Percentiles rank a stretch among this genome's conserved stretches.
phyloP scores from a whole-genome alignment of 495 filamentous ascomycete genomes.

The Daldinia caldariorum region DNA sequence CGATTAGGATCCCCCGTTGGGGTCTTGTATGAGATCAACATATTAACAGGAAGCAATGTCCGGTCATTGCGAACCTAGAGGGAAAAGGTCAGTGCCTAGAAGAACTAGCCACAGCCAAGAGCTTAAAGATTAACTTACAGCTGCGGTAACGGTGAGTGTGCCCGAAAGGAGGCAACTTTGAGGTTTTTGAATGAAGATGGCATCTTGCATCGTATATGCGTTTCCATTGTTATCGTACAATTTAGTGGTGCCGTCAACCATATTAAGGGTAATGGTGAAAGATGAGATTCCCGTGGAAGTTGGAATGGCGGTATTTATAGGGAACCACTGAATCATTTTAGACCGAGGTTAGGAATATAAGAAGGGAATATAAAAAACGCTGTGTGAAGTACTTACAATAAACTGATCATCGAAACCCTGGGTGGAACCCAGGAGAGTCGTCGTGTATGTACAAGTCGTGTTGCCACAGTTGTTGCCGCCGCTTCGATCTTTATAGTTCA shows the following conservation, averaged over 20 bases:
- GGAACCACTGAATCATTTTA: conserved; percentile 55
- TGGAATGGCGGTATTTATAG: conserved; percentile 51
- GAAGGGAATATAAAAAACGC: no score
- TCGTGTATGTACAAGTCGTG: conserved; percentile 54
- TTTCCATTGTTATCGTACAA: conserved; percentile 60
- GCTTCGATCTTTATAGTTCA: conserved; percentile 90
- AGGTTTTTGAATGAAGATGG: conserved; percentile 55
- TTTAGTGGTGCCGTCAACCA: conserved; percentile 54
- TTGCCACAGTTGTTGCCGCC: conserved; percentile 78
- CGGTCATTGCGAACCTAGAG: conserved; percentile 61
- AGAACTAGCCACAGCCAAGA: neutral
- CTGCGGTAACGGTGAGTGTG: conserved; percentile 53
- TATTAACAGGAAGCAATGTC: conserved; percentile 51
- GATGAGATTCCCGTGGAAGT: conserved; percentile 57
- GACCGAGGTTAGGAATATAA: neutral
- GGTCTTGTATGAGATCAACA: conserved; percentile 61
- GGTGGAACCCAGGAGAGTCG: conserved; percentile 57
- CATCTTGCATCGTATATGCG: conserved; percentile 56
- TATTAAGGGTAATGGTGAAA: conserved; percentile 54
- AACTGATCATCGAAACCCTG: conserved; percentile 69
- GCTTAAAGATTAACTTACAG: conserved; percentile 44
- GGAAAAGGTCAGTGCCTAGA: conserved; percentile 31
- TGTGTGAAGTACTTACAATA: conserved; percentile 50
- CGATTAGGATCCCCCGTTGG: conserved; percentile 54
- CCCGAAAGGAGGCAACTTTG: conserved; percentile 60